phyloP scores from a whole-genome alignment of 2,329 filamentous ascomycete genomes.

The Aphanocladium album region DNA sequence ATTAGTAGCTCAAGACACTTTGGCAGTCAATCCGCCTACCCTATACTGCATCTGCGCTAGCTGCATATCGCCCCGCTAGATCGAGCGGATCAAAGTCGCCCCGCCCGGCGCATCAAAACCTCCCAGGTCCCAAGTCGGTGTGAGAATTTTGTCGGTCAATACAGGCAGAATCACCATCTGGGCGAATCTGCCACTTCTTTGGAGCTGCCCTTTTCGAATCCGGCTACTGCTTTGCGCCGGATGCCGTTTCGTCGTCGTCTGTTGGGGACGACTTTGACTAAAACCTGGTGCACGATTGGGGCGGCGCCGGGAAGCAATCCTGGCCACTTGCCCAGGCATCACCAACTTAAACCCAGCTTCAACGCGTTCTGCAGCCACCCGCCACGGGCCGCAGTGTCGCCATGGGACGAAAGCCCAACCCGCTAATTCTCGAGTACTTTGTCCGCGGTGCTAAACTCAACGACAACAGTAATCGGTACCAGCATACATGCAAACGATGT shows the following conservation, averaged over 20 bases:
- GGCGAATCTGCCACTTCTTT: slow-evolving; percentile 18
- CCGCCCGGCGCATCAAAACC: slow-evolving; percentile 16
- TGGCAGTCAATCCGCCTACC: neutral
- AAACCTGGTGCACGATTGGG: neutral
- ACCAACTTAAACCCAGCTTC: neutral
- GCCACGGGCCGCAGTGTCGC: slow-evolving; percentile 17
- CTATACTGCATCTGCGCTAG: neutral
- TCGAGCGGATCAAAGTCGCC: slow-evolving; percentile 20
- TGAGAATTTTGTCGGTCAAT: slow-evolving; percentile 39
- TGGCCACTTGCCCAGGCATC: neutral
- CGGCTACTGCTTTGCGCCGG: neutral
- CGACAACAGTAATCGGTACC: slow-evolving; percentile 87
- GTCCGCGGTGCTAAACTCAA: slow-evolving; percentile 79
- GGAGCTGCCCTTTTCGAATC: neutral
- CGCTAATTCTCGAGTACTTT: slow-evolving; percentile 83
- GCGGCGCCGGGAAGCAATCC: slow-evolving; percentile 1
- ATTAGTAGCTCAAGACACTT: too few species aligned
- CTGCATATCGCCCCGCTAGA: slow-evolving; percentile 1
- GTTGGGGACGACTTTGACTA: slow-evolving; percentile 9
- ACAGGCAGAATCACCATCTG: slow-evolving; percentile 32
- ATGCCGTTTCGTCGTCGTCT: neutral
- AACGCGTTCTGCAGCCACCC: neutral
- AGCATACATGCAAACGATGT: slow-evolving; percentile 84
- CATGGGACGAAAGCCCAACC: slow-evolving; percentile 82
- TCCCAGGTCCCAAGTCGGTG: slow-evolving; percentile 27